Base-by-base conservation (phyloP, 2,329 filamentous ascomycete genomes). In the Aureobasidium sp. region DNA sequence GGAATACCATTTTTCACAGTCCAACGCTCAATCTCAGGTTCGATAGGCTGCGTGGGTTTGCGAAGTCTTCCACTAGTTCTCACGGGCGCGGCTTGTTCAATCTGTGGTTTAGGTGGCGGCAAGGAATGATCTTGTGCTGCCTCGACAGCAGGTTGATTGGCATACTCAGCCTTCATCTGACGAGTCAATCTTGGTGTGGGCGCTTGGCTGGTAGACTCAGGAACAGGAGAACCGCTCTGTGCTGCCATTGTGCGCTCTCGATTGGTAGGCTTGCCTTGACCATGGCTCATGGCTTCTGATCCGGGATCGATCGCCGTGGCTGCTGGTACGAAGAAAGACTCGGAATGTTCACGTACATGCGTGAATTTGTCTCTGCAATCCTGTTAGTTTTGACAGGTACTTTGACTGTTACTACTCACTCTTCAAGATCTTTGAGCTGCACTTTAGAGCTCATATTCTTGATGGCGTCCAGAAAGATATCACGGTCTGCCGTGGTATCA, bases 1-100 rank as follows among this genome's bases (percentile, higher is more conserved):
- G 48, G 58, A 16, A 58, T 29, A 16, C 50, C 48, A 51, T 67
- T 36, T 20, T 16, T 45, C 15, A 38, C 18, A 10, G 65, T 58
- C 65, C 65, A 67, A n/a, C 42, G 47, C 6, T 53, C 43, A 8
- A 50, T n/a, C 16, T 64, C 45, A 1, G 60, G 59, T 33, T 51
- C 25, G 10, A 11, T 5, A 16, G 47, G 13, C 27, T 47, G 15
- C 3, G 29, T 25, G 16, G 50, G 40, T 27, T 55, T 47, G n/a
- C 45, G 50, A 15, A 55, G 36, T 38, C 60, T 55, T 36, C 40
- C 38, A 25, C 60, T 64, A 23, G 48, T 55, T 47, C 60, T 43
- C 16, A 50, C 40, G 29, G 50, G 33, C 15, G 50, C 38, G 16
- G 8, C 29, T 47, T 29, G 38, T 8, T 43, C 29, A 8, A 13